Conservation (phyloP, 208 protist genomes). For the Leishmania major region DNA sequence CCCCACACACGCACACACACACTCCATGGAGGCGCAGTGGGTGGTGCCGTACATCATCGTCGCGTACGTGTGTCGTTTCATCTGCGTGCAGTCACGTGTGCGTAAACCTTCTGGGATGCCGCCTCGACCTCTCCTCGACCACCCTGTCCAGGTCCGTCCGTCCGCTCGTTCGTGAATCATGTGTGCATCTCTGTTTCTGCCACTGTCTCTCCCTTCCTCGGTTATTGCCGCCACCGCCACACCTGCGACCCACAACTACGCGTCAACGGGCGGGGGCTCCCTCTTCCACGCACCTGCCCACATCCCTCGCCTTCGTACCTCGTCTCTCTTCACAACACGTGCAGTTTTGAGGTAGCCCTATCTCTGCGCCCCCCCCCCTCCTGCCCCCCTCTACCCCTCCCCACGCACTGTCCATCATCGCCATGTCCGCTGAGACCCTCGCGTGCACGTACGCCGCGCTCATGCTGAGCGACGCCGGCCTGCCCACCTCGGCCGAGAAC, state of each 20-base stretch:
- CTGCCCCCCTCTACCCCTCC: not conserved
- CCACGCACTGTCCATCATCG: not conserved
- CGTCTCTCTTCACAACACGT: not conserved
- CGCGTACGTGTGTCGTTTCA: not conserved
- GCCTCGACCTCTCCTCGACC: not conserved
- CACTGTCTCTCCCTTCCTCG: not conserved
- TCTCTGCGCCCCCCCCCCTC: not conserved
- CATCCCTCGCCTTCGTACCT: too few relatives aligned
- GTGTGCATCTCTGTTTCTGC: not conserved
- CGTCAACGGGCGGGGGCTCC: not conserved
- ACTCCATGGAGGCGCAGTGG: too few relatives aligned
- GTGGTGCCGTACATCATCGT: not conserved
- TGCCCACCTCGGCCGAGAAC: constrained; percentile 75
- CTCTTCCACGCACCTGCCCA: not conserved
- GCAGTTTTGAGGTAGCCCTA: too few relatives aligned
- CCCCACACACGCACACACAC: too few relatives aligned
- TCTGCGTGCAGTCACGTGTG: not conserved
- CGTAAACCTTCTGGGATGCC: not conserved
- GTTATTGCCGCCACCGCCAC: not conserved
- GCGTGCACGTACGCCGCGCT: constrained; percentile 88
- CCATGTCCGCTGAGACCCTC: constrained; percentile 69
- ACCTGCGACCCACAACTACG: not conserved
- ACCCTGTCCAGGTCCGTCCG: not conserved
- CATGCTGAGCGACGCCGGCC: constrained; percentile 75
- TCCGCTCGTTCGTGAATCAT: not conserved